A percentile compares a stretch with the other conserved stretches of the same genome.
Conservation (phyloP, 768 basidiomycete genomes). For the Daedaleopsis sinensis region DNA sequence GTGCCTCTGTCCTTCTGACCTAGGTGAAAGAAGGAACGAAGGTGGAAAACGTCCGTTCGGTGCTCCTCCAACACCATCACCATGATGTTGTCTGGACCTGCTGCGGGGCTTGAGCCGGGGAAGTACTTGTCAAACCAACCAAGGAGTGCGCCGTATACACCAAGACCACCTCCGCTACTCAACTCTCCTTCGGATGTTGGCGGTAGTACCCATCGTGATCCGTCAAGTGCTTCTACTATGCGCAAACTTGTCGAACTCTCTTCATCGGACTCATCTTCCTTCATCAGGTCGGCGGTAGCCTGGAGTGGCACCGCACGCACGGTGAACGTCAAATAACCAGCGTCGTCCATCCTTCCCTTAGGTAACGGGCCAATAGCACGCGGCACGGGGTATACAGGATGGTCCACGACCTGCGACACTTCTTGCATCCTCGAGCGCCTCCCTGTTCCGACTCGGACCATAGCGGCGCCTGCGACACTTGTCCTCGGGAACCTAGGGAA, state of each 20-base stretch:
- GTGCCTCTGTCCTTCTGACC: background rate
- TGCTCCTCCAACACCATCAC: constrained; percentile 7
- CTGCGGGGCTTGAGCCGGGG: background rate
- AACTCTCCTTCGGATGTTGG: background rate
- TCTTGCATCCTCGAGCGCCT: background rate
- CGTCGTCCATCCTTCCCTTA: constrained; percentile 10
- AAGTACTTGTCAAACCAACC: constrained; percentile 8
- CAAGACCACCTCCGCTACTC: background rate
- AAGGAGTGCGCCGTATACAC: constrained; percentile 2
- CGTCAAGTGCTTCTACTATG: background rate
- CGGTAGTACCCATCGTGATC: background rate
- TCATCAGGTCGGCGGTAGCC: too few relatives aligned
- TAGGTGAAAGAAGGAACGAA: constrained; percentile 7
- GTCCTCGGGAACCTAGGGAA: constrained; percentile 11
- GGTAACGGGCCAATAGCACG: constrained; percentile 11
- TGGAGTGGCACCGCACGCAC: constrained; percentile 1
- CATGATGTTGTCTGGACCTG: constrained; percentile 1
- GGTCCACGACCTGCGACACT: constrained; percentile 1
- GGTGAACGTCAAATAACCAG: constrained; percentile 11
- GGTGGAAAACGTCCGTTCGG: constrained; percentile 2
- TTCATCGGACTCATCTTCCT: background rate
- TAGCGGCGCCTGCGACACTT: constrained; percentile 2
- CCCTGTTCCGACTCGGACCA: background rate
- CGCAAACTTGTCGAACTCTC: background rate
- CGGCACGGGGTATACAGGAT: constrained; percentile 3